Base-by-base conservation (phyloP, 345 rosid genomes). In the Trapa incisa region DNA sequence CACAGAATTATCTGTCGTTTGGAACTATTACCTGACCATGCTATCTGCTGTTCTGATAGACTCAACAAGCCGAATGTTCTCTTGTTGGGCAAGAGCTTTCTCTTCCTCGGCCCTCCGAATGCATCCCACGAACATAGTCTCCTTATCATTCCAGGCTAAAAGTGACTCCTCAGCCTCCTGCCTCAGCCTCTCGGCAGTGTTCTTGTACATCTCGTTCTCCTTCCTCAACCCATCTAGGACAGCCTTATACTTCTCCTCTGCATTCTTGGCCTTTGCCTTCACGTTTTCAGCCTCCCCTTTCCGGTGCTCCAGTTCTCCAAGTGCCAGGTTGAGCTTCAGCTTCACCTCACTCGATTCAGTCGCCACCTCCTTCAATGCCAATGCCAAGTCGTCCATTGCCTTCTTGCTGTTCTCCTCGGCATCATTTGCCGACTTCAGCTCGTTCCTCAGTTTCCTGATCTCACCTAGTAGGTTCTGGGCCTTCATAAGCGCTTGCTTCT, bases 341-440 rank as follows among this genome's bases (percentile, higher is more conserved):
- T 84, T 94, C 1, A 75, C 66, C 64, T 83, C 78, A 61, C 67
- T 76, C 11, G 77, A 73, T 41, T 94, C 91, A 1, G 84, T 75
- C 13, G 85, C 91, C 0, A 94, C 99, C 75, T 94, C 99, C 70
- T 80, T 82, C 61, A 94, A 74, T 2, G 87, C 99, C 5, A 85
- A 48, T 1, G 96, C 99, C 39, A 91, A 70, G 75, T 81, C 96
- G 67, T 94, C 99, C 93, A 91, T 80, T 12, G 95, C 99, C 75
- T 81, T 89, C 83, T 81, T 83, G 84, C 83, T 84, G 29, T 86
- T 87, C 69, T 78, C 86, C 68, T 94, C 99, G 0, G 89, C 97
- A 53, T 76, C 83, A 0, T 64, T 77, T 0, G 91, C 83, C 22
- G 67, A 64, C 42, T 81, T 84, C 68, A 91, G 68, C 68, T 87